These are phyloP conservation scores for Thalia dealbata DNA, from an alignment of 176 grass and related monocot species.

Conservation along the genomic window DNA sequence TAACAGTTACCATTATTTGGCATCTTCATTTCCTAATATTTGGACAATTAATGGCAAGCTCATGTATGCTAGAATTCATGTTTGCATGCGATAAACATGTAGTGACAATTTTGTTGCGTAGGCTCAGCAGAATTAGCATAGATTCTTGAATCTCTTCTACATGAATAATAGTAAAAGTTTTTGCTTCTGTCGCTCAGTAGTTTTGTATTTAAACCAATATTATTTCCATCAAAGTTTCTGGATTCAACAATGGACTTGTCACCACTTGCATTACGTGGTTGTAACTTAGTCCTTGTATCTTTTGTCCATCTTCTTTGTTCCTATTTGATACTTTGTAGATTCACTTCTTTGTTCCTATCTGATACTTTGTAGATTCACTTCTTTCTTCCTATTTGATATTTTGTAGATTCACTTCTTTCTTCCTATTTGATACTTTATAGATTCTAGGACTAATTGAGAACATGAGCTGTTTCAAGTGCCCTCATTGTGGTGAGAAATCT, in stretches of 20 bases:
- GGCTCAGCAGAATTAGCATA: too few species aligned
- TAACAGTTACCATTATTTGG: background rate
- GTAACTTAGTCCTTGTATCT: background rate
- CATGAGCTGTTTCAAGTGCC: constrained; percentile 96
- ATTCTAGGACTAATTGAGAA: constrained; percentile 90
- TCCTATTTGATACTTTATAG: too few species aligned
- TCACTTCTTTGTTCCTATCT: too few species aligned
- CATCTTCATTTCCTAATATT: background rate
- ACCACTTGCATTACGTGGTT: background rate
- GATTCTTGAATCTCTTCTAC: too few species aligned
- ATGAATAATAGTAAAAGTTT: too few species aligned
- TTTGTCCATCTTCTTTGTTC: background rate
- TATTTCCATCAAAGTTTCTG: too few species aligned
- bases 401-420: too few species aligned
- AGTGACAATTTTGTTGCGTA: background rate
- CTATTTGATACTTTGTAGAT: constrained; percentile 29
- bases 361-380: too few species aligned
- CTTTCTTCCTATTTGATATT: too few species aligned
- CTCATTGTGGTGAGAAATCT: constrained; percentile 71
- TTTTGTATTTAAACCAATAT: too few species aligned
- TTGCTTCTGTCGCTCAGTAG: too few species aligned
- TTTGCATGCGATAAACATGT: background rate
- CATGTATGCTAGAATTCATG: background rate
- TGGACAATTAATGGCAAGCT: background rate
- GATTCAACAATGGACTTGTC: too few species aligned